Base-by-base conservation (phyloP, 441 rosid species). In the Melianthus villosus region DNA sequence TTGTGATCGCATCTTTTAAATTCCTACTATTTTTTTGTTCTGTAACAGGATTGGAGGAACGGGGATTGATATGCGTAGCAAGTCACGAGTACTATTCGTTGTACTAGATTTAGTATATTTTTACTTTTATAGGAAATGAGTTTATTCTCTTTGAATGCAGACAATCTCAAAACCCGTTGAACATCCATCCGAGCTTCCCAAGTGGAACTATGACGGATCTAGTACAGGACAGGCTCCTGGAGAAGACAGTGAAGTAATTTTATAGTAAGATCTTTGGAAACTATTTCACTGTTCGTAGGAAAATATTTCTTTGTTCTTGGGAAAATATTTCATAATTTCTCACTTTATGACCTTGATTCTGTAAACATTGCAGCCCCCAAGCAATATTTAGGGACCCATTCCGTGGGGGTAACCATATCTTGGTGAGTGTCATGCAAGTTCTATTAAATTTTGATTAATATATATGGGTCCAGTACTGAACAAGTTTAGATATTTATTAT, bases 171-270 rank as follows among this genome's bases (percentile, higher is more conserved):
- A 75, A 71, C 93, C 93, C 7, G 81, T 83, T 42, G 60, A 71
- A 40, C 87, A 83, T 60, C 95, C 92, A 11, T 83, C 95, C 19
- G 95, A 87, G 66, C 95, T 87, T 50, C 95, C 95, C 31, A 87
- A 74, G 63, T 80, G 95, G 97, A 87, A 83, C 67, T 87, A 76
- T 38, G 97, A 83, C 51, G 97, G 97, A 54, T 87, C 97, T 15
- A 87, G 97, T 53, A 87, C 97, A 0, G 97, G 94, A 50, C 95
- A 83, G 51, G 97, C 97, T 18, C 93, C 97, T 3, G 97, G 97
- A 37, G 92, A 87, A 22, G 95, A 87, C 29, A 87, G 97, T 69
- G 97, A 83, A 72, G 97, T 87, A 50, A 87, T 83, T 58, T 52
- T 87, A 69, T 83, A 74, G 97, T 87, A 78, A 80, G 92, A 53